Conservation (phyloP, 1,284 basidiomycete genomes). For the Irpex lacteus region DNA sequence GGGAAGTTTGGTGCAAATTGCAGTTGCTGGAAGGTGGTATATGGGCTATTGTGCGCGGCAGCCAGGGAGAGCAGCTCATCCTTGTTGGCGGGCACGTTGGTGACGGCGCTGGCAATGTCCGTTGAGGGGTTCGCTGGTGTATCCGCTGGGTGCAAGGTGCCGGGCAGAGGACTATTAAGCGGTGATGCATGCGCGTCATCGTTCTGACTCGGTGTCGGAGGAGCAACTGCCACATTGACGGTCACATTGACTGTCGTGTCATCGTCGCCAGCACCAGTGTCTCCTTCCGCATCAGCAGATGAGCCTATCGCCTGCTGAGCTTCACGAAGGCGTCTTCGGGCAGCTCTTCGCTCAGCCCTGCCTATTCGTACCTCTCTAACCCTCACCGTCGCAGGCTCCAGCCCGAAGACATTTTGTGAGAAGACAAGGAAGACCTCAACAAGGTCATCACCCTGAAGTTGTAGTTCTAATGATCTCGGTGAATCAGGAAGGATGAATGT, state of each 20-base stretch:
- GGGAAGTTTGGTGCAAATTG: constrained; percentile 81
- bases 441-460: constrained; percentile 87
- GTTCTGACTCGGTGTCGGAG: constrained; percentile 12
- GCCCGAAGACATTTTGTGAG: constrained; percentile 83
- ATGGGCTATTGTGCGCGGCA: constrained; percentile 71
- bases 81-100: constrained; percentile 25
- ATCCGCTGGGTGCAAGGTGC: constrained; percentile 16
- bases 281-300: constrained; percentile 32
- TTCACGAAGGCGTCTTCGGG: constrained; percentile 70
- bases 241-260: constrained; percentile 62
- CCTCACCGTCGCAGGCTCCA: constrained; percentile 85
- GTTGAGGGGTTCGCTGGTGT: constrained; percentile 18
- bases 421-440: constrained; percentile 88
- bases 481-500: constrained; percentile 89
- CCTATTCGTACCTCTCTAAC: constrained; percentile 89
- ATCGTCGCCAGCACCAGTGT: constrained; percentile 49
- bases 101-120: constrained; percentile 8
- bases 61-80: constrained; percentile 72
- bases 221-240: constrained; percentile 56
- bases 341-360: constrained; percentile 79
- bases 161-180: constrained; percentile 17
- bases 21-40: constrained; percentile 87
- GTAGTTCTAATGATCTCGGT: constrained; percentile 78
- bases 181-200: constrained; percentile 14
- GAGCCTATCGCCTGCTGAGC: constrained; percentile 48